Evolutionary conservation across 305 asterid species (phyloP), one percentile per base, ranked within the genome.

Genomic region (Ilex paraguariensis): DNA sequence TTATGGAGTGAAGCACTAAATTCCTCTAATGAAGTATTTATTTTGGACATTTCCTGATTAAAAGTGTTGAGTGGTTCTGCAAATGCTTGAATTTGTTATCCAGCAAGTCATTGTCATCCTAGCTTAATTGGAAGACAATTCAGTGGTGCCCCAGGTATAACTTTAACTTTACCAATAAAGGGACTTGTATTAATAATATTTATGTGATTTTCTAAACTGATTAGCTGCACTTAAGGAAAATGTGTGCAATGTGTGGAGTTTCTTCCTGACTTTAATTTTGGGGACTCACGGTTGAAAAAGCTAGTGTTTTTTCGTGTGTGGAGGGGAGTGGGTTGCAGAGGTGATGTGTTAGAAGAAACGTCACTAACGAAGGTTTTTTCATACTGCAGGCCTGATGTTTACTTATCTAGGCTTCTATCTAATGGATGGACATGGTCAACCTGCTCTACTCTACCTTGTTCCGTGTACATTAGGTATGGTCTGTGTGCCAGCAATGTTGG

Each of bases 341-440:
- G 28, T 21, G 28, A 21, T 21, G 28, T 21, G 28, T 21, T 21
- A 21, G 28, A 21, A 36, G 42, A 36, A 36, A 36, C 42, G 9
- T 36, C 42, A 36, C 42, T 36, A 8, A 36, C 42, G 42, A 36
- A 21, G 28, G 6, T 36, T 36, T 36, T n/a, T 36, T 8, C 42
- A 1, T 66, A 48, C 50, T 77, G 78, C 96, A 93, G 98, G 98
- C 49, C 83, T 93, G 56, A 9, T 77, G 54, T 75, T 81, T 39
- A 90, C 98, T 31, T 93, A 90, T 74, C 40, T 87, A 56, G 98
- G 84, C 62, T 74, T 93, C 87, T 89, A 85, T 73, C 78, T 93
- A 70, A 92, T 92, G 98, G 57, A 85, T 13, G 98, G 97, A 46
- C 91, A 90, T 32, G 98, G 98, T 60, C 97, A 92, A 70, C 98